Base-by-base conservation (phyloP, 495 filamentous ascomycete species). In the Wilcoxina mikolae region DNA sequence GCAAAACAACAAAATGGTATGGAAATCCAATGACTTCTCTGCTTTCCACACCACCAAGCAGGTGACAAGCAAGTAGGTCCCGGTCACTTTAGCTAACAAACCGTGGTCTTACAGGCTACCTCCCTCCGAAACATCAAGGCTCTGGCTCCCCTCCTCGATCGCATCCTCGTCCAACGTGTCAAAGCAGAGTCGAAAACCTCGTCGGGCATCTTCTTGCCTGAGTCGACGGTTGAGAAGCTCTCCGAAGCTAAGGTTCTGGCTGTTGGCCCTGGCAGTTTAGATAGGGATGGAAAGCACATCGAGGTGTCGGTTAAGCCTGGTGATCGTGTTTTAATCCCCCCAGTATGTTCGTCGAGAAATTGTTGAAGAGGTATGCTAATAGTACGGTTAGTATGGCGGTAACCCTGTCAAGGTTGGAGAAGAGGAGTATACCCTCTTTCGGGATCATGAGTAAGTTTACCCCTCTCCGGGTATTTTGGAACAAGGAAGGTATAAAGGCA, bases 141-240 rank as follows among this genome's bases (percentile, higher is more conserved):
- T 69, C 87, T 99, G 66, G 84, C 82, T 39, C 91, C 91, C 54
- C 90, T 99, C 64, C 80, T 99, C 71, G 91, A 99, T 82, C 91
- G 91, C 68, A 86, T 99, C 61, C 80, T 99, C 56, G 86, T 99
- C 61, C 91, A 99, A 81, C 85, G 91, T 71, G 75, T 95, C 75
- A 96, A 96, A 74, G 83, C 90, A 65, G 93, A 96, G 71, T 66
- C 87, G 63, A 95, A 95, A 77, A 99, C 91, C 27, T 87, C 91
- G 59, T 78, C 79, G 61, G 91, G 91, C 62, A 90, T 99, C 76
- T 94, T 89, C 78, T 85, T 99, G 58, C 91, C 91, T 56, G 93
- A 99, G 76, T 86, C 80, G 68, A 84, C 80, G 67, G 87, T 95
- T 61, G 95, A 99, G 79, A 91, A 99, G 69, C 78, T 95, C 70